Percentiles rank a stretch among this genome's conserved stretches.
phyloP scores from a whole-genome alignment of 495 filamentous ascomycete species.

The Ramalina peruviana region DNA sequence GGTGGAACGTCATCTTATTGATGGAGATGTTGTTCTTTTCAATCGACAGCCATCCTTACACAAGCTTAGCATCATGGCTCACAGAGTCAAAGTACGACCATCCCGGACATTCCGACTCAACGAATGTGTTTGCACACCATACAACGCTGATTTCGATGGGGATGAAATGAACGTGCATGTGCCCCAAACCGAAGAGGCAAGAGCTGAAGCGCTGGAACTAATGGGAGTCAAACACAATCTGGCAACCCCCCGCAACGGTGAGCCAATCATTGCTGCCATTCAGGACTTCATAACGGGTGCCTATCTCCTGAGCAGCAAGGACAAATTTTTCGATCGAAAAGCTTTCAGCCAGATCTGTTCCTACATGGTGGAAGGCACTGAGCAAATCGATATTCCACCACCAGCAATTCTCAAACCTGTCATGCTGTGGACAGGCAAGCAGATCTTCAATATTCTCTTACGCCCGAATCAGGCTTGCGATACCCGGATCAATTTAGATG shows the following conservation, averaged over 20 bases:
- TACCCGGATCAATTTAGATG: conserved; percentile 83
- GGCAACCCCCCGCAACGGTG: conserved; percentile 90
- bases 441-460: conserved; percentile 93
- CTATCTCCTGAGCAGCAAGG: conserved; percentile 82
- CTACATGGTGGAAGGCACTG: conserved; percentile 80
- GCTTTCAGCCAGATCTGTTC: conserved; percentile 79
- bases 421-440: conserved; percentile 92
- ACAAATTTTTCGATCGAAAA: conserved; percentile 77
- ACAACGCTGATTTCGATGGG: conserved; percentile 98
- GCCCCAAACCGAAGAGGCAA: conserved; percentile 92
- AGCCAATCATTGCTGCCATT: conserved; percentile 94
- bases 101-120: conserved; percentile 95
- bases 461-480: conserved; percentile 67
- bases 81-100: conserved; percentile 82
- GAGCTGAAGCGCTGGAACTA: conserved; percentile 84
- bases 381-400: conserved; percentile 70
- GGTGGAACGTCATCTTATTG: conserved; percentile 88
- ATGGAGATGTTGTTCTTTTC: conserved; percentile 93
- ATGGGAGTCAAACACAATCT: conserved; percentile 99
- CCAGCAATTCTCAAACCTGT: conserved; percentile 77
- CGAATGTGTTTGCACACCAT: conserved; percentile 94
- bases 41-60: conserved; percentile 96
- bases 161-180: conserved; percentile 99
- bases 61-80: conserved; percentile 93
- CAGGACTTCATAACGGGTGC: conserved; percentile 97